These are phyloP conservation scores for Heimioporus sp. DNA, from an alignment of 768 basidiomycete species.

Conservation along the genomic window DNA sequence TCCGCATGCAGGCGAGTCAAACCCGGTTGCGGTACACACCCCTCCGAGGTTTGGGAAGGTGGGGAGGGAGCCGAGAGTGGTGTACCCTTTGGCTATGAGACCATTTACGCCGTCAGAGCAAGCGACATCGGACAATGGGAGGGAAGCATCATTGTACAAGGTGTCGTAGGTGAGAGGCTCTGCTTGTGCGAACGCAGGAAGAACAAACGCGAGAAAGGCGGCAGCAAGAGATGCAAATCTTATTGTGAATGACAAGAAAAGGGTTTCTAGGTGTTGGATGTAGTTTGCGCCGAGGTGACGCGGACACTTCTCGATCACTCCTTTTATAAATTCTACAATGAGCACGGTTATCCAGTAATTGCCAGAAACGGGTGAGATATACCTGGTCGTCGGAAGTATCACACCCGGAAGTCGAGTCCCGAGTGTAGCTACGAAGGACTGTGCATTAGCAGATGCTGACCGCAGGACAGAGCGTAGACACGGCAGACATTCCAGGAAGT, in stretches of 20 bases:
- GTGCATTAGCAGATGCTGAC: no score
- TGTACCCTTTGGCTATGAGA: conserved; percentile 29
- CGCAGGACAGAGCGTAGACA: no score
- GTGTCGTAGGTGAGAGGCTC: conserved; percentile 27
- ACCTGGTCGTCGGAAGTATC: no score
- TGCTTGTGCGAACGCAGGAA: conserved; percentile 16
- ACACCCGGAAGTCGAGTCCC: no score
- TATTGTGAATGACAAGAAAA: conserved; percentile 11
- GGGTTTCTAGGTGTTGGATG: no score
- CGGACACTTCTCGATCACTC: no score
- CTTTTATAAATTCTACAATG: no score
- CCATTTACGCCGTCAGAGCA: conserved; percentile 35
- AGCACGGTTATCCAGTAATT: no score
- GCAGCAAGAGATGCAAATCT: conserved; percentile 19
- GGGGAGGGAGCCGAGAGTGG: conserved; percentile 33
- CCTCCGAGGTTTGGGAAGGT: conserved; percentile 34
- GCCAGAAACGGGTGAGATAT: no score
- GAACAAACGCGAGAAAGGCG: conserved; percentile 9
- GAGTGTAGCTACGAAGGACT: no score
- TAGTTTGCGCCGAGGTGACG: no score
- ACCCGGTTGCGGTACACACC: conserved; percentile 29
- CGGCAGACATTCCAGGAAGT: no score
- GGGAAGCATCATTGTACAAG: conserved; percentile 27
- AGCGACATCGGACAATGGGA: conserved; percentile 20
- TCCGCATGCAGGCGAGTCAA: conserved; percentile 31